Conservation (phyloP, 2,329 filamentous ascomycete species). For the Lachnellula hyalina region DNA sequence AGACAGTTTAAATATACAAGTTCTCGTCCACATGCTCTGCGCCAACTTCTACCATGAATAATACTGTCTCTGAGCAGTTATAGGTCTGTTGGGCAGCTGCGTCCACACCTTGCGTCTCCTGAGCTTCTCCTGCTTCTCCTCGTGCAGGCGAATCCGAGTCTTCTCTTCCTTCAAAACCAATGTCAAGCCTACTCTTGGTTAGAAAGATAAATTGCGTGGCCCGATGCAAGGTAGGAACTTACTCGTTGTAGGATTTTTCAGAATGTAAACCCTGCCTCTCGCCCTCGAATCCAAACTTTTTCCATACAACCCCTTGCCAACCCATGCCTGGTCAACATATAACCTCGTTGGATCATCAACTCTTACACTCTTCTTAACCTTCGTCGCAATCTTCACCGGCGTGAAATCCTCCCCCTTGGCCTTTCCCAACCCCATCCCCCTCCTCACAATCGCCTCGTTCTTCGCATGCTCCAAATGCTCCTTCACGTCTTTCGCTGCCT, state of each 20-base stretch:
- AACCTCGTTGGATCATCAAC: conserved; percentile 73
- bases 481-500: conserved; percentile 73
- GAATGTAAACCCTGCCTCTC: conserved; percentile 62
- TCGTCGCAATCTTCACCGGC: conserved; percentile 60
- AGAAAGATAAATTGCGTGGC: conserved; percentile 4
- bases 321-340: conserved; percentile 92
- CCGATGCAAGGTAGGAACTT: conserved; percentile 35
- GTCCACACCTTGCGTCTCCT: conserved; percentile 75
- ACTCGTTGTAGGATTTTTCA: conserved; percentile 72
- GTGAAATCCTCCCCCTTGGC: conserved; percentile 31
- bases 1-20: conserved; percentile 6
- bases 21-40: background rate
- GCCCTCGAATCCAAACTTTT: conserved; percentile 65
- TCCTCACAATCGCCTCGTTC: conserved; percentile 71
- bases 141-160: conserved; percentile 74
- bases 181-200: conserved; percentile 55
- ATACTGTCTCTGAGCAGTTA: conserved; percentile 81
- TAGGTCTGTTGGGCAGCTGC: conserved; percentile 77
- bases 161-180: conserved; percentile 90
- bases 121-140: conserved; percentile 73
- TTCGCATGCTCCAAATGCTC: conserved; percentile 76
- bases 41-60: conserved; percentile 69
- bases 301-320: conserved; percentile 64
- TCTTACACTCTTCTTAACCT: conserved; percentile 67
- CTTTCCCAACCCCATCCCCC: conserved; percentile 73